Conservation (phyloP, 2,329 filamentous ascomycete species). For the Neofusicoccum laricinum region DNA sequence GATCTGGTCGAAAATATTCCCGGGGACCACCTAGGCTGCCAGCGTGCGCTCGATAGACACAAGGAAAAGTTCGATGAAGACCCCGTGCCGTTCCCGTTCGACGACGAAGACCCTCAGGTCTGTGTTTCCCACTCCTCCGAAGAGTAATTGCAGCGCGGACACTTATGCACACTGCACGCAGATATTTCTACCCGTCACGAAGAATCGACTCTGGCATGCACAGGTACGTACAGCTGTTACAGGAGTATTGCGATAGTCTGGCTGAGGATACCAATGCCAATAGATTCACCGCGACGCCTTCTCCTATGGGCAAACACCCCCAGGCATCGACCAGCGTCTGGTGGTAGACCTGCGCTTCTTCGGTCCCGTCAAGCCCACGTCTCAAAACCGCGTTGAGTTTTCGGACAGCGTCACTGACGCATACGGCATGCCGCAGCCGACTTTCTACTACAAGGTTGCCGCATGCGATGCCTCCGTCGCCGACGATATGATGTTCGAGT, state of each 20-base stretch:
- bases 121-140: neutral
- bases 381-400: conserved; percentile 20
- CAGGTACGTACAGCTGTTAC: neutral
- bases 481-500: neutral
- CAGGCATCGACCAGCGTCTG: conserved; percentile 21
- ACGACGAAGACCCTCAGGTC: neutral
- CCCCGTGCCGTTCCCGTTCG: neutral
- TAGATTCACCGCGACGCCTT: neutral
- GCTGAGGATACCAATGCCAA: neutral
- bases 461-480: neutral
- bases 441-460: neutral
- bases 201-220: neutral
- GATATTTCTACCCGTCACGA: neutral
- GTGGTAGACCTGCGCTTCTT: conserved; percentile 24
- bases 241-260: no score
- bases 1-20: conserved; percentile 6
- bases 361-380: conserved; percentile 18
- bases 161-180: neutral
- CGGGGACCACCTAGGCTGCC: neutral
- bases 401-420: conserved; percentile 20
- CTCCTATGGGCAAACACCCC: neutral
- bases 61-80: neutral
- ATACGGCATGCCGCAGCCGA: conserved; percentile 25
- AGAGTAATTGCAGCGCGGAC: neutral
- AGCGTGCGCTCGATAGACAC: neutral